Conservation (phyloP, 768 basidiomycete species). For the Aureoboletus auriporus region DNA sequence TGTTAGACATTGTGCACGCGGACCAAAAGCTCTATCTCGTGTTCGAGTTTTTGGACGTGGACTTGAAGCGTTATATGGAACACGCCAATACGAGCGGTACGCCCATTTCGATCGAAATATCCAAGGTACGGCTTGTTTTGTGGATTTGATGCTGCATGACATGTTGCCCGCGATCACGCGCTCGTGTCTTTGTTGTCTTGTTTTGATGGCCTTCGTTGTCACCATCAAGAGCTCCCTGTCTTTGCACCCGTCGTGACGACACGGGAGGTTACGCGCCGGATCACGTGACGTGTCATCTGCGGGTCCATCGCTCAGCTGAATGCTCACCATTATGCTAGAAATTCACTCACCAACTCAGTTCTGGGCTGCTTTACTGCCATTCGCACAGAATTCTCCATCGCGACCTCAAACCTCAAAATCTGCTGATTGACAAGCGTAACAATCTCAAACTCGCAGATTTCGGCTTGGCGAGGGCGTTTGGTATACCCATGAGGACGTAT, state of each 20-base stretch:
- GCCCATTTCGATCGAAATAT: slow-evolving; percentile 68
- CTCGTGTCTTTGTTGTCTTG: slow-evolving; percentile 1
- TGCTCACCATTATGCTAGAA: slow-evolving; percentile 50
- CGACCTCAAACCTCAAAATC: slow-evolving; percentile 94
- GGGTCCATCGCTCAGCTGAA: background rate
- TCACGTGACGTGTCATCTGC: slow-evolving; percentile 28
- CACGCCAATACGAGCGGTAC: slow-evolving; percentile 66
- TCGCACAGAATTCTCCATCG: slow-evolving; percentile 95
- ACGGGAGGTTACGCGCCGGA: slow-evolving; percentile 16
- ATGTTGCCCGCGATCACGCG: background rate
- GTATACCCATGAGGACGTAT: slow-evolving; percentile 98
- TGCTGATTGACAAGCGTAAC: slow-evolving; percentile 83
- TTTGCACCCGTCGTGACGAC: slow-evolving; percentile 9
- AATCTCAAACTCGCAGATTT: slow-evolving; percentile 97
- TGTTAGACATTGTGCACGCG: slow-evolving; percentile 94
- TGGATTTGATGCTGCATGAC: background rate
- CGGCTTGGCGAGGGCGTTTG: slow-evolving; percentile 93
- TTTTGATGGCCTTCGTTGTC: slow-evolving; percentile 5
- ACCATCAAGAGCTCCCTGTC: background rate
- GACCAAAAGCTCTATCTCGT: slow-evolving; percentile 98
- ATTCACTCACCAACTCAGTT: slow-evolving; percentile 92
- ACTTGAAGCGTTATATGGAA: slow-evolving; percentile 97
- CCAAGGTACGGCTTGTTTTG: slow-evolving; percentile 62
- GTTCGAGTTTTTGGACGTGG: slow-evolving; percentile 95
- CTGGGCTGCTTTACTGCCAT: slow-evolving; percentile 92